Base-by-base conservation (phyloP, 768 basidiomycete species). In the Saitozyma podzolica region DNA sequence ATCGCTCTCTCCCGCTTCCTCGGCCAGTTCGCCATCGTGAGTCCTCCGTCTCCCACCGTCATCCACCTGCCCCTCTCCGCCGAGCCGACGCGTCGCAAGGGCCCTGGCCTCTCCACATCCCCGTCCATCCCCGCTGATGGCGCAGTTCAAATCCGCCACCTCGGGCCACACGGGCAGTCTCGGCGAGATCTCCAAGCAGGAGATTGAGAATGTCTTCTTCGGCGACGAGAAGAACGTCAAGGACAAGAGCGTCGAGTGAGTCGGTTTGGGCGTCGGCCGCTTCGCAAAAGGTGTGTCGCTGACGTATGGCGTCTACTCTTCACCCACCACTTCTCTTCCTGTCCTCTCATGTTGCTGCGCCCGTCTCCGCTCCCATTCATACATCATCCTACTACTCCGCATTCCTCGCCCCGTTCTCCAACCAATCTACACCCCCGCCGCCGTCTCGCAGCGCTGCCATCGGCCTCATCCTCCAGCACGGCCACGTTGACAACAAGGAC, bases 231-330 rank as follows among this genome's bases (percentile, higher is more conserved):
- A 72, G 62, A 64, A 70, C 57, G 67, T 70, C 58, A 73, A 70
- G 61, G 72, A 70, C 56, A 76, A 76, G 65, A 65, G 64, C 29
- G 63, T 73, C 60, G 74, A 76, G 74, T 76, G 64, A 65, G 74
- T 76, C 37, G 13, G 40, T 40, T 17, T 29, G 59, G 37, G 17
- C 51, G 39, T 39, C 29, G 50, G 65, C 47, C 39, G 2, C 29
- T 5, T 29, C 29, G 29, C 5, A 29, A 29, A 29, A 16, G 9
- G 8, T n/a, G 43, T 17, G 6, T 16, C 51, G 7, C 59, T 9
- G 9, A n/a, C 53, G 14, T 29, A 29, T 2, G 29, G 29, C 29
- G 29, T 5, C 29, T 29, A 29, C 40, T 52, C 63, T 40, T 54
- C 53, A 43, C 54, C 50, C 45, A 52, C 39, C 58, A 41, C 50